These are phyloP conservation scores for Phlebiopsis gigantea DNA, from an alignment of 768 basidiomycete genomes.

Conservation along the genomic window DNA sequence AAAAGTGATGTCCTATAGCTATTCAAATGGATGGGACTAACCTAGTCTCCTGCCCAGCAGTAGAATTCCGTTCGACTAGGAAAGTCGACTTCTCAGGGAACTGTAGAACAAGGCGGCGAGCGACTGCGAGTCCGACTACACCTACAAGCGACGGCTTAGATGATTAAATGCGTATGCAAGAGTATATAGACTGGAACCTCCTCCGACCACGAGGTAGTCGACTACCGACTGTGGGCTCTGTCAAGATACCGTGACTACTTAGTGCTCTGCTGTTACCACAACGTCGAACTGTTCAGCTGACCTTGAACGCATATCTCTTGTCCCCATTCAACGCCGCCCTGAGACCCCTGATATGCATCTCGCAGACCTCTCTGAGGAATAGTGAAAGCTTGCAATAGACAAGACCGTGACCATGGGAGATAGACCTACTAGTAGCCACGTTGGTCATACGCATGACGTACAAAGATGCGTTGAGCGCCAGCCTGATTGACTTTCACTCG, in stretches of 20 bases:
- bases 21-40: slow-evolving; percentile 26
- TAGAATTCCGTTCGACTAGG: slow-evolving; percentile 72
- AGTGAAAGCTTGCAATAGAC: not conserved
- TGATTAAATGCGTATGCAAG: not conserved
- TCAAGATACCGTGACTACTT: no score
- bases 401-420: not conserved
- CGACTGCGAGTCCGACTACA: slow-evolving; percentile 82
- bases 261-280: not conserved
- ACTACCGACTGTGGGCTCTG: slow-evolving; percentile 65
- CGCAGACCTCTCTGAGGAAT: not conserved
- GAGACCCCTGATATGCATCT: slow-evolving; percentile 43
- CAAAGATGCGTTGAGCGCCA: not conserved
- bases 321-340: slow-evolving; percentile 56
- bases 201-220: slow-evolving; percentile 87
- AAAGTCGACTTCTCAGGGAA: slow-evolving; percentile 69
- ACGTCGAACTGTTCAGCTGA: slow-evolving; percentile 16
- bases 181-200: slow-evolving; percentile 42
- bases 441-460: not conserved
- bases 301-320: slow-evolving; percentile 60
- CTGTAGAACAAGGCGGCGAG: slow-evolving; percentile 59
- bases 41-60: slow-evolving; percentile 87
- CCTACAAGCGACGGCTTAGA: slow-evolving; percentile 35
- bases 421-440: not conserved
- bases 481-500: not conserved
- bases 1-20: not conserved